A percentile compares a stretch with the other conserved stretches of the same genome.
These are phyloP conservation scores for Glebionis coronaria DNA, from an alignment of 129 eudicot species.

Conservation along the genomic window DNA sequence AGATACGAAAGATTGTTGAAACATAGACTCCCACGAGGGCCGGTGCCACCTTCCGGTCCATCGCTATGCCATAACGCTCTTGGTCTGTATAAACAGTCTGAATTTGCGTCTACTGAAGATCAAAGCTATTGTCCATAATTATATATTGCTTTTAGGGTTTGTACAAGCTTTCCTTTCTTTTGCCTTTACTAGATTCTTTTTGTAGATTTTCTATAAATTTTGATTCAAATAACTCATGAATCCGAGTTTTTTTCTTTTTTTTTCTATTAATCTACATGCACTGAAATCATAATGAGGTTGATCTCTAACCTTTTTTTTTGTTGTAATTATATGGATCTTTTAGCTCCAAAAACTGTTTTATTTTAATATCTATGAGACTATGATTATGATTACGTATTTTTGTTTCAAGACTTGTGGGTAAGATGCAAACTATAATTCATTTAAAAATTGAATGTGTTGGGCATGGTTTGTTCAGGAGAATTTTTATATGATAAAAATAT, in stretches of 20 bases:
- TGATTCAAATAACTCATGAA: conserved; percentile 13
- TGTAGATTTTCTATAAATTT: background rate
- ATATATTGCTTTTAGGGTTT: conserved; percentile 18
- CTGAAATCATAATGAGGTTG: too few relatives aligned
- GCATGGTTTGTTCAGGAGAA: conserved; percentile 22
- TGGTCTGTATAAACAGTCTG: conserved; percentile 25
- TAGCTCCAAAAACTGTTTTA: background rate
- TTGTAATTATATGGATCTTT: background rate
- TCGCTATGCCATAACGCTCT: conserved; percentile 53
- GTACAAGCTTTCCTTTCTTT: background rate
- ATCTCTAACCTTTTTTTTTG: background rate
- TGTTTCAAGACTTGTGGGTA: background rate
- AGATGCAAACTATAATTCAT: background rate
- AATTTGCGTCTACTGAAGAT: conserved; percentile 21
- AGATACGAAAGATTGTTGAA: conserved; percentile 23
- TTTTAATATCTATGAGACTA: too few relatives aligned
- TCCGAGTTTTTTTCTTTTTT: background rate
- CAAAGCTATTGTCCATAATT: conserved; percentile 35
- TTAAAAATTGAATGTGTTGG: conserved; percentile 25
- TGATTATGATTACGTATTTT: background rate
- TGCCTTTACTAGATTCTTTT: conserved; percentile 13
- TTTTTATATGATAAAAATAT: conserved; percentile 8
- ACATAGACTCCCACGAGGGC: conserved; percentile 49
- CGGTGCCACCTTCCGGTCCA: conserved; percentile 65
- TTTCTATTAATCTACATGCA: background rate